phyloP scores from a whole-genome alignment of 352 stramenopile genomes.

The Pelagophyceae sp. region DNA sequence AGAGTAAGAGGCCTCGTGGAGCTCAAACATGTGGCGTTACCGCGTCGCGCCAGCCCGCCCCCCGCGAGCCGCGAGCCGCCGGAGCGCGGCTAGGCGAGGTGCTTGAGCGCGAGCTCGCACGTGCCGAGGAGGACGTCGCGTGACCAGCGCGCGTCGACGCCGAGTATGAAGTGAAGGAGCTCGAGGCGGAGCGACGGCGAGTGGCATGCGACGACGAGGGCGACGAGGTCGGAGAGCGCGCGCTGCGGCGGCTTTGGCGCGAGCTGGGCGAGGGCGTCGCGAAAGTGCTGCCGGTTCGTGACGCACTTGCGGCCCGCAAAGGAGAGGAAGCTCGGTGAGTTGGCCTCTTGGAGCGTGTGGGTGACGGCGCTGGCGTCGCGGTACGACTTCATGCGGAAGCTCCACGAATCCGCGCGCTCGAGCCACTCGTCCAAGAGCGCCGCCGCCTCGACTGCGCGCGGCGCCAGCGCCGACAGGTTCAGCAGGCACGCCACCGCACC shows the following conservation, averaged over 20 bases:
- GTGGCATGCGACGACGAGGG: slow-evolving; percentile 4
- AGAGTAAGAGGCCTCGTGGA: too few relatives aligned
- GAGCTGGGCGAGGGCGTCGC: not conserved
- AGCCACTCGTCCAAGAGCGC: slow-evolving; percentile 11
- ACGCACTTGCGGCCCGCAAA: not conserved
- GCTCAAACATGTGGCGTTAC: too few relatives aligned
- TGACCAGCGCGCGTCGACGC: slow-evolving; percentile 3
- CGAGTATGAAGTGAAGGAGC: slow-evolving; percentile 14
- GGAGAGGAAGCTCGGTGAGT: not conserved
- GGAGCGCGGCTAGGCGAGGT: not conserved
- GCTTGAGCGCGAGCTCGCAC: not conserved
- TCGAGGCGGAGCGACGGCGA: slow-evolving; percentile 8
- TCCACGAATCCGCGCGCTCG: not conserved
- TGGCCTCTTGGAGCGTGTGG: not conserved
- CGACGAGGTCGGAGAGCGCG: not conserved
- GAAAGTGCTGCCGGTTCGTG: not conserved
- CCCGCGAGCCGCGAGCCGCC: too few relatives aligned
- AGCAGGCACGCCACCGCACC: not conserved
- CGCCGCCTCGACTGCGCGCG: not conserved
- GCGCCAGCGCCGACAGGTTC: not conserved
- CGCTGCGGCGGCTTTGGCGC: not conserved
- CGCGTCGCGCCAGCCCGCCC: too few relatives aligned
- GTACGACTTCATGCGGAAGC: slow-evolving; percentile 1
- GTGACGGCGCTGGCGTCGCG: not conserved
- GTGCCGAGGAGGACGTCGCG: not conserved